Conservation (phyloP, 1,139 yeast genomes). For the Tardiomyces depauwii region DNA sequence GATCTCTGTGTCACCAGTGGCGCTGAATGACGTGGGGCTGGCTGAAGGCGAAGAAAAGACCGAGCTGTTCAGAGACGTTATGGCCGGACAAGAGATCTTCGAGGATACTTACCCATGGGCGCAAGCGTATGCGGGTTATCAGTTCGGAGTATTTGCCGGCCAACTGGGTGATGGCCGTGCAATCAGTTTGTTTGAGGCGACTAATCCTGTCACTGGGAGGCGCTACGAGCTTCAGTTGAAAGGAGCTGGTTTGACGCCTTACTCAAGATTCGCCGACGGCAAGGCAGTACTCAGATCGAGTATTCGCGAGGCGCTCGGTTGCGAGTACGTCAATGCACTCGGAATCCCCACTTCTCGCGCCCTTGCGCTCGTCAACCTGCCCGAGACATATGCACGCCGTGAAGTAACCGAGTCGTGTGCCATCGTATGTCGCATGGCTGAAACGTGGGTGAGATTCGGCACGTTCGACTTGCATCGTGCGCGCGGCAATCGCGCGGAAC, state of each 20-base stretch:
- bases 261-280: constrained; percentile 91
- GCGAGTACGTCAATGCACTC: constrained; percentile 70
- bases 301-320: constrained; percentile 74
- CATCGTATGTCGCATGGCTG: constrained; percentile 72
- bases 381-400: constrained; percentile 68
- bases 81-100: constrained; percentile 46
- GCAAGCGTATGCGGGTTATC: constrained; percentile 92
- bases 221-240: constrained; percentile 67
- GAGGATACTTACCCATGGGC: constrained; percentile 64
- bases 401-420: constrained; percentile 68
- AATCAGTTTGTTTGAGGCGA: constrained; percentile 62
- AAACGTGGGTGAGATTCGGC: constrained; percentile 80
- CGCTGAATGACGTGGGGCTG: constrained; percentile 51
- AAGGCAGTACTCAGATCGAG: constrained; percentile 85
- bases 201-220: constrained; percentile 27
- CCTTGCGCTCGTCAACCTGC: constrained; percentile 56
- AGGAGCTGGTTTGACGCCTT: constrained; percentile 90
- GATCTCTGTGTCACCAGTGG: constrained; percentile 48
- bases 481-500: constrained; percentile 57
- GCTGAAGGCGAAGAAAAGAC: constrained; percentile 29
- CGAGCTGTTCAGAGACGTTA: constrained; percentile 40
- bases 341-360: constrained; percentile 88
- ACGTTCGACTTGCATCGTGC: constrained; percentile 77
- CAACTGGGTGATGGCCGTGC: constrained; percentile 96
- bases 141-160: constrained; percentile 94